Evolutionary conservation across 768 basidiomycete species (phyloP), one percentile per base, ranked within the genome.

Genomic region (Leucosporidium yakuticum): DNA sequence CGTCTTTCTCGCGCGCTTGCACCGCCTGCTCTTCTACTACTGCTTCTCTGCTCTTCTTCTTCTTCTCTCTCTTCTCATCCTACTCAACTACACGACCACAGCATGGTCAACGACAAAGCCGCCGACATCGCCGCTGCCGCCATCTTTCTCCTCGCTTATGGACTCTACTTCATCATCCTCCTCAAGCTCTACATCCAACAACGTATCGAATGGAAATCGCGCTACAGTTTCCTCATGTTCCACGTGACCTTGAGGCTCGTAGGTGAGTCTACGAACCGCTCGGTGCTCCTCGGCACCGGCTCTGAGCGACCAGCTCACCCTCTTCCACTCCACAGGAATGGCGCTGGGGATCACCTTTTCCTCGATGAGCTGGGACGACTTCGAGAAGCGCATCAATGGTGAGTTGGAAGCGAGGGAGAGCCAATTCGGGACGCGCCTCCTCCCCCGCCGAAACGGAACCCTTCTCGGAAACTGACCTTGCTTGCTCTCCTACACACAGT

Each of bases 181-280:
- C 55, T 63, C 57, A n/a, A 23, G 49, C 63, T 74, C 17, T 74
- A 74, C 68, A 36, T 63, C 1, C 53, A 63, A 59, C 49, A 54
- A 14, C 44, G 60, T 5, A 68, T 74, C 62, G 21, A 25, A 34
- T 67, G 67, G 66, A 70, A 67, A 55, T 69, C 67, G 31, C 63
- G 70, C 23, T 64, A 60, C 60, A 69, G 55, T 9, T 36, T 36
- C 17, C 20, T 32, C 1, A 17, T 20, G 11, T 4, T 20, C 29
- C 55, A 32, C 29, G 32, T 57, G 2, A 34, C 32, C 2, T 17
- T 57, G 4, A 29, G 55, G 19, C 29, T 57, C 5, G 55, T 29
- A 15, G 55, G 55, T 19, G 17, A 57, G 29, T 14, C 27, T 19
- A 21, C 25, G 9, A 29, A 29, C 53, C 21, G 34, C 39, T 2